These are phyloP conservation scores for Penicillium arizonense DNA, from an alignment of 495 filamentous ascomycete genomes.

Conservation along the genomic window DNA sequence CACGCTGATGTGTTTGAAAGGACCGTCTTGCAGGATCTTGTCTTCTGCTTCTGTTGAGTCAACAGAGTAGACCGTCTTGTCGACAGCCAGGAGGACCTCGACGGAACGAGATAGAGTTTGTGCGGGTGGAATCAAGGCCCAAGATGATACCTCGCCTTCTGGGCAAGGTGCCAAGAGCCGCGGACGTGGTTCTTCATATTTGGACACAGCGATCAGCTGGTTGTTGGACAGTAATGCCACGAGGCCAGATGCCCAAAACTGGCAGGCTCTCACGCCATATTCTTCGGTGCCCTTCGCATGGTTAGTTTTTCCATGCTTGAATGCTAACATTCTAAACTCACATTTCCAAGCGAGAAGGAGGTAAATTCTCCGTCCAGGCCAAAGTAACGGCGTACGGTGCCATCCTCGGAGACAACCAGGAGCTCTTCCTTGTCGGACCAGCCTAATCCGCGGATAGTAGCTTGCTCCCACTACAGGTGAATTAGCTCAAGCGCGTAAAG, in stretches of 20 bases:
- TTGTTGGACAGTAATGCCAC: slow-evolving; percentile 93
- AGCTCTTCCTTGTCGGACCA: slow-evolving; percentile 98
- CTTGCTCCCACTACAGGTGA: slow-evolving; percentile 80
- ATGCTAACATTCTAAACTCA: slow-evolving; percentile 23
- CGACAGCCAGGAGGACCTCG: slow-evolving; percentile 86
- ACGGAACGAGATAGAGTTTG: slow-evolving; percentile 93
- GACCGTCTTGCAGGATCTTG: slow-evolving; percentile 82
- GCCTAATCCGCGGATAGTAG: slow-evolving; percentile 81
- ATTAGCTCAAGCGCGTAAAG: neutral
- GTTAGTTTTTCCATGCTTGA: slow-evolving; percentile 10
- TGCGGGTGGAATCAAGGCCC: slow-evolving; percentile 85
- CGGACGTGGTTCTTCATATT: slow-evolving; percentile 88
- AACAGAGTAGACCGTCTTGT: slow-evolving; percentile 78
- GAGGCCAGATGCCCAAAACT: slow-evolving; percentile 88
- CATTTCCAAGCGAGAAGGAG: slow-evolving; percentile 92
- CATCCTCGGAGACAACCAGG: slow-evolving; percentile 83
- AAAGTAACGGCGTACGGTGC: slow-evolving; percentile 87
- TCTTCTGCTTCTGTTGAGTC: slow-evolving; percentile 91
- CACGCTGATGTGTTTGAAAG: slow-evolving; percentile 84
- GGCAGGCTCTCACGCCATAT: slow-evolving; percentile 79
- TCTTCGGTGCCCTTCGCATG: slow-evolving; percentile 70
- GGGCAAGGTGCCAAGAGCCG: slow-evolving; percentile 77
- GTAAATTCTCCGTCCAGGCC: slow-evolving; percentile 92
- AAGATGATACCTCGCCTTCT: slow-evolving; percentile 77
- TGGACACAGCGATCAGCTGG: slow-evolving; percentile 77